These are phyloP conservation scores for Russula lepida DNA, from an alignment of 768 basidiomycete genomes.

Conservation along the genomic window DNA sequence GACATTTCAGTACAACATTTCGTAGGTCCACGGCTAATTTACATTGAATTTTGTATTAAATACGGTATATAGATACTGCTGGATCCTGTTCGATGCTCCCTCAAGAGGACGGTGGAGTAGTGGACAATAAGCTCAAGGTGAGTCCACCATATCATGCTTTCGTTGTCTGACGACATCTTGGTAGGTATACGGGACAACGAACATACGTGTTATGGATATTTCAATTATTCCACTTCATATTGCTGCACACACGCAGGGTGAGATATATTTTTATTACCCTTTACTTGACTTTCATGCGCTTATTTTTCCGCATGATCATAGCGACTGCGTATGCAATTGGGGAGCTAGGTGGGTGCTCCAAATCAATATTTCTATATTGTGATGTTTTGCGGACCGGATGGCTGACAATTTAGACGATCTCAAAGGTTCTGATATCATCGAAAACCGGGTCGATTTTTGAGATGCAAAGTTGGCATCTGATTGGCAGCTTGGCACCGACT, in stretches of 20 bases:
- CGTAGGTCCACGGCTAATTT: not conserved
- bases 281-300: not conserved
- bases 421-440: conserved; percentile 20
- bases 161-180: not conserved
- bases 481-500: not conserved
- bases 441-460: conserved; percentile 5
- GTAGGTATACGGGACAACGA: conserved; percentile 27
- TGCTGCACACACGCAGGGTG: conserved; percentile 22
- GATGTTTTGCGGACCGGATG: too few species aligned
- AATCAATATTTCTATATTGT: too few species aligned
- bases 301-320: not conserved
- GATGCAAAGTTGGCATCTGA: not conserved
- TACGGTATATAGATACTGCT: conserved; percentile 3
- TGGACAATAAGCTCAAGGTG: conserved; percentile 18
- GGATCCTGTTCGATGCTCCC: conserved; percentile 20
- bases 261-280: not conserved
- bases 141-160: not conserved
- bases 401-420: too few species aligned
- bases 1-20: not conserved
- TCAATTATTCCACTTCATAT: conserved; percentile 27
- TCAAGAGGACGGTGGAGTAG: conserved; percentile 15
- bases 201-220: conserved; percentile 28
- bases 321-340: conserved; percentile 18
- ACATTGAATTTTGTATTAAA: too few species aligned
- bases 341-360: not conserved